phyloP scores from a whole-genome alignment of 805 yeast species.

The Martiniozyma abietophila region DNA sequence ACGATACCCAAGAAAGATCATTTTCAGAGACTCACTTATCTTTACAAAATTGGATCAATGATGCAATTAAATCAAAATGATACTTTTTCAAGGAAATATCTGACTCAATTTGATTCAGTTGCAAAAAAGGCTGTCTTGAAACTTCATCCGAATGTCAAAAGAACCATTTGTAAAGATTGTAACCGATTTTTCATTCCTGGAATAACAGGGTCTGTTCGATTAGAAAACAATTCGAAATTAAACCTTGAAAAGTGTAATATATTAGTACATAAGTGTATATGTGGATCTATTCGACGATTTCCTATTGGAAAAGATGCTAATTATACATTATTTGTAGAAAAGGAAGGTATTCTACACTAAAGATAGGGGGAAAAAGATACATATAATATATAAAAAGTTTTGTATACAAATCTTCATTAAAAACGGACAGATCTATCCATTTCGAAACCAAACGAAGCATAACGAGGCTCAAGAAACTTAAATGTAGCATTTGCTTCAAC shows the following conservation, averaged over 20 bases:
- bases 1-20: slow-evolving; percentile 46
- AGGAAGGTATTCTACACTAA: slow-evolving; percentile 20
- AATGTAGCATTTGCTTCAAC: no score
- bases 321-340: slow-evolving; percentile 40
- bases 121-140: slow-evolving; percentile 61
- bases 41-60: slow-evolving; percentile 45
- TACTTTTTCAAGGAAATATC: slow-evolving; percentile 46
- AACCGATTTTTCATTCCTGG: slow-evolving; percentile 43
- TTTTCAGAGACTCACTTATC: slow-evolving; percentile 47
- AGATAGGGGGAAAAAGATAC: slow-evolving; percentile 4
- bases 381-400: not conserved
- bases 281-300: slow-evolving; percentile 45
- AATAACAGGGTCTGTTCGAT: no score
- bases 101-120: slow-evolving; percentile 47
- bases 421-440: no score
- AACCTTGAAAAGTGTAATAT: slow-evolving; percentile 36
- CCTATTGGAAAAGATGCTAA: slow-evolving; percentile 52
- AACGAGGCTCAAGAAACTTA: no score
- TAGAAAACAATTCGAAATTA: no score
- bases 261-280: slow-evolving; percentile 41
- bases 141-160: slow-evolving; percentile 54
- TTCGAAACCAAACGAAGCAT: no score
- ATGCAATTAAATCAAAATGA: slow-evolving; percentile 24
- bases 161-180: slow-evolving; percentile 65
- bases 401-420: not conserved